Conservation (phyloP, 345 rosid genomes). For the Salix dunnii region DNA sequence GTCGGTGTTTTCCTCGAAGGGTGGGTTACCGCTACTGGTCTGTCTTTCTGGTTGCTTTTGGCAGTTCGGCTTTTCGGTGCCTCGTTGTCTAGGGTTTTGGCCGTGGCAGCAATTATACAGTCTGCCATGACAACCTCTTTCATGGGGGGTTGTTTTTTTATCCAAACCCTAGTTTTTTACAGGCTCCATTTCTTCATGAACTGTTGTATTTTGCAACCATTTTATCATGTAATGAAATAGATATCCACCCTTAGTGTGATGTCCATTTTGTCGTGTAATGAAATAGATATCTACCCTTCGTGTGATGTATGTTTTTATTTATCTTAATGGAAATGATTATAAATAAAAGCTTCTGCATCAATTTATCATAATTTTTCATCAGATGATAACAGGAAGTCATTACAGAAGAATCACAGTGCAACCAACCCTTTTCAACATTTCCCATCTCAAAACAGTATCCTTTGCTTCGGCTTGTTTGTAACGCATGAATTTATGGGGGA, state of each 20-base stretch:
- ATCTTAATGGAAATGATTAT: slow-evolving; percentile 4
- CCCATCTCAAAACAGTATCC: neutral
- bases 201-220: slow-evolving; percentile 32
- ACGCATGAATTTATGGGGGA: neutral
- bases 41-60: slow-evolving; percentile 17
- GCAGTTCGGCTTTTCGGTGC: slow-evolving; percentile 23
- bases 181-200: slow-evolving; percentile 26
- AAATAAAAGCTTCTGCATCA: slow-evolving; percentile 2
- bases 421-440: neutral
- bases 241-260: slow-evolving; percentile 26
- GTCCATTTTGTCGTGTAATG: slow-evolving; percentile 24
- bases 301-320: slow-evolving; percentile 14
- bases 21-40: slow-evolving; percentile 8
- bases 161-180: slow-evolving; percentile 32
- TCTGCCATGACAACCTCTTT: slow-evolving; percentile 34
- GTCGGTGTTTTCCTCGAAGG: slow-evolving; percentile 32
- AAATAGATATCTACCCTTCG: slow-evolving; percentile 22
- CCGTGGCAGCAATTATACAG: slow-evolving; percentile 40
- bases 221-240: slow-evolving; percentile 22
- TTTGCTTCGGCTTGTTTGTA: neutral
- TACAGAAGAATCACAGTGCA: neutral
- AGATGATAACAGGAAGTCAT: neutral
- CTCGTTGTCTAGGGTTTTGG: slow-evolving; percentile 40
- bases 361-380: neutral
- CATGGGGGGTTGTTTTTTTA: slow-evolving; percentile 27